Conservation (phyloP, 129 eudicot species). For the Rutidosis leptorrhynchoides region DNA sequence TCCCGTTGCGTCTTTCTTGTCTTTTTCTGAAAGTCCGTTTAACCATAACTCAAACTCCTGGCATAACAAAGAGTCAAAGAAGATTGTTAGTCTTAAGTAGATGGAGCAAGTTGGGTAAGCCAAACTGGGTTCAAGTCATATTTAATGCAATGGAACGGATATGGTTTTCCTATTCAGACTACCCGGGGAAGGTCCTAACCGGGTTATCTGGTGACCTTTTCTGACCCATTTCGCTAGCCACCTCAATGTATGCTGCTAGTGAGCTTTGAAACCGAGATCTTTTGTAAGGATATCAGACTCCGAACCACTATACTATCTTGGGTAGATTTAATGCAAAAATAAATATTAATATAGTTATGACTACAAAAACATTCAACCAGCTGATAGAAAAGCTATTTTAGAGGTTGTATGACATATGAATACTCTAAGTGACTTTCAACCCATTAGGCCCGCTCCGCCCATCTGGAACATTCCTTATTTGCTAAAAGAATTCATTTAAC, state of each 20-base stretch:
- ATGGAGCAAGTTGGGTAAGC: not conserved
- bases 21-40: slow-evolving; percentile 47
- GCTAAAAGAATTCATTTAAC: not conserved
- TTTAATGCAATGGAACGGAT: not conserved
- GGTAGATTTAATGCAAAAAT: no score
- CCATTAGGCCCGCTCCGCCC: slow-evolving; percentile 3
- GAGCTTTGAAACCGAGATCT: no score
- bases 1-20: slow-evolving; percentile 60
- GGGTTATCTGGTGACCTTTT: no score
- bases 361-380: no score
- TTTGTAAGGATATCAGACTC: no score
- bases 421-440: not conserved
- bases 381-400: not conserved
- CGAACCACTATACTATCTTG: no score
- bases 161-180: not conserved
- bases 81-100: not conserved
- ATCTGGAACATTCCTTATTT: not conserved
- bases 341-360: no score
- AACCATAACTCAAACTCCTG: slow-evolving; percentile 88
- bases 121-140: not conserved
- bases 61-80: not conserved
- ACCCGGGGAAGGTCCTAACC: no score
- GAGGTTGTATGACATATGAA: not conserved
- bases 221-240: no score
- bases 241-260: no score